These are phyloP conservation scores for Candida alai DNA, from an alignment of 805 yeast species.

Conservation along the genomic window DNA sequence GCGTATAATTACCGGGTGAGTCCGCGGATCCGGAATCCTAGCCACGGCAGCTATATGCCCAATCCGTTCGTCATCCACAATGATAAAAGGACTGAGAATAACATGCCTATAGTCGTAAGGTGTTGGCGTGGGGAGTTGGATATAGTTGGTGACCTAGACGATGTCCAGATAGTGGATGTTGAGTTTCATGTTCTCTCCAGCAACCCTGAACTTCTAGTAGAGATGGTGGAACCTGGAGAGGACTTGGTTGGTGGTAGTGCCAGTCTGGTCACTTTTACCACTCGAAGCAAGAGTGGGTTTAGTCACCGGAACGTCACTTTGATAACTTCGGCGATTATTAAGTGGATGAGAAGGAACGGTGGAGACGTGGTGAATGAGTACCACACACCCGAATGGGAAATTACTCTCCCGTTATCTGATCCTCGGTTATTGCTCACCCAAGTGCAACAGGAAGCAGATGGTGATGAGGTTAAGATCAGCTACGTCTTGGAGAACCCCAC, in stretches of 20 bases:
- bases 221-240: slow-evolving; percentile 9
- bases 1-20: slow-evolving; percentile 17
- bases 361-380: slow-evolving; percentile 23
- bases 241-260: neutral
- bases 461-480: slow-evolving; percentile 26
- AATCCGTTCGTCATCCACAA: slow-evolving; percentile 34
- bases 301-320: slow-evolving; percentile 37
- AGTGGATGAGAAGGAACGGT: slow-evolving; percentile 30
- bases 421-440: slow-evolving; percentile 54
- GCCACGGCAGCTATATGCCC: slow-evolving; percentile 28
- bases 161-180: slow-evolving; percentile 14
- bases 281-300: slow-evolving; percentile 35
- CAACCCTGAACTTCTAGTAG: slow-evolving; percentile 24
- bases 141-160: slow-evolving; percentile 7
- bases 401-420: slow-evolving; percentile 59
- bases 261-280: slow-evolving; percentile 30
- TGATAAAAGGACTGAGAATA: slow-evolving; percentile 13
- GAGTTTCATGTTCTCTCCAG: slow-evolving; percentile 21
- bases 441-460: slow-evolving; percentile 8
- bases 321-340: slow-evolving; percentile 18
- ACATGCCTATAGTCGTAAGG: slow-evolving; percentile 30
- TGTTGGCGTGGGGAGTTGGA: slow-evolving; percentile 24
- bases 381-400: slow-evolving; percentile 42
- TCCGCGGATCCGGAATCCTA: slow-evolving; percentile 24
- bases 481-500: slow-evolving; percentile 76